phyloP scores from a whole-genome alignment of 2,329 filamentous ascomycete genomes.

The Colletotrichum plurivorum region DNA sequence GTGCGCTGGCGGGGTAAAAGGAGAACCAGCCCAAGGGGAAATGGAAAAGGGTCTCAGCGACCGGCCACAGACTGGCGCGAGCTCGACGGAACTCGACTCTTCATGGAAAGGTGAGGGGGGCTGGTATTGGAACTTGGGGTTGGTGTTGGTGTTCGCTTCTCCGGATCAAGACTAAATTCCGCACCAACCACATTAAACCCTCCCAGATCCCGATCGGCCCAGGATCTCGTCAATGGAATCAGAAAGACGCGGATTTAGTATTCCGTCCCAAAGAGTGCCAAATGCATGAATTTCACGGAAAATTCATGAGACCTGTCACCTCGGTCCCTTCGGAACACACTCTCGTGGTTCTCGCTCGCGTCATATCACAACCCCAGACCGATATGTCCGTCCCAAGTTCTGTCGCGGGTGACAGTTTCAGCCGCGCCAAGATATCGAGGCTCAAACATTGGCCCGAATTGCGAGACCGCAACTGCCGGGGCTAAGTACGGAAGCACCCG shows the following conservation, averaged over 20 bases:
- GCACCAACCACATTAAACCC: neutral
- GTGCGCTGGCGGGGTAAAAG: constrained; percentile 31
- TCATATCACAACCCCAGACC: neutral
- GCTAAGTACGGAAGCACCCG: constrained; percentile 4
- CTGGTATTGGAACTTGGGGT: too few species aligned
- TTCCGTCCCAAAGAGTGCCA: neutral
- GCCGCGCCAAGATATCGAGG: constrained; percentile 13
- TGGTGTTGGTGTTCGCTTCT: neutral
- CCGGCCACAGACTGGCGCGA: constrained; percentile 30
- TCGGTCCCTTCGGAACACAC: constrained; percentile 10
- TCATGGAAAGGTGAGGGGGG: too few species aligned
- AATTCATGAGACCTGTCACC: constrained; percentile 13
- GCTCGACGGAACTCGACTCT: neutral
- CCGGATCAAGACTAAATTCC: constrained; percentile 34
- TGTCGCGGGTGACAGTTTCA: constrained; percentile 36
- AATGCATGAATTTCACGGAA: neutral
- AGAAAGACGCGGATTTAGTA: neutral
- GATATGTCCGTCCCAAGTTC: constrained; percentile 19
- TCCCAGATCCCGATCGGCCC: neutral
- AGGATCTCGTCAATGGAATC: neutral
- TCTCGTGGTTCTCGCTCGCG: neutral
- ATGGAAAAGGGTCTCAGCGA: constrained; percentile 1
- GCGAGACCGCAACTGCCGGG: constrained; percentile 21
- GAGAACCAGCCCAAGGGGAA: too few species aligned
- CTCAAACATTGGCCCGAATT: constrained; percentile 4